Evolutionary conservation across 345 rosid genomes (phyloP).

Genomic region (Schrenkiella parvula): DNA sequence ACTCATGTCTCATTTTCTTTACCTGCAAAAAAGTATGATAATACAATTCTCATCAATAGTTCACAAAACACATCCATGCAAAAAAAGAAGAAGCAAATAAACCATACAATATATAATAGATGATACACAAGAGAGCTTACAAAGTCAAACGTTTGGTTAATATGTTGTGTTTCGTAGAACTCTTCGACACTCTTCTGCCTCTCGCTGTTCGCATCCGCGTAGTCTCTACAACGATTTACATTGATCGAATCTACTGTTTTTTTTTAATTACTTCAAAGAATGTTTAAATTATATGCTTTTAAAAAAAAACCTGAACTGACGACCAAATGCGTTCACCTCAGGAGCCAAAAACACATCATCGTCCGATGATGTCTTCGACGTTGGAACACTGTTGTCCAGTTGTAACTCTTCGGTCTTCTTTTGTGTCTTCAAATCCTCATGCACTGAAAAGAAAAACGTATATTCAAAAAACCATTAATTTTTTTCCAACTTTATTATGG

Average conservation of each 20-base stretch:
- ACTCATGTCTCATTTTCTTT: conserved; percentile 46
- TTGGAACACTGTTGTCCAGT: conserved; percentile 27
- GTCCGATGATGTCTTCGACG: conserved; percentile 3
- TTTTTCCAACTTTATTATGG: not conserved
- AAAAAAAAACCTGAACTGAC: conserved; percentile 7
- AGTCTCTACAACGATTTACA: conserved; percentile 37
- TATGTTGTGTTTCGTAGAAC: conserved; percentile 54
- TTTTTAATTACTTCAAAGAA: not conserved
- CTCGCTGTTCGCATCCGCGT: conserved; percentile 37
- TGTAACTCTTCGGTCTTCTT: conserved; percentile 38
- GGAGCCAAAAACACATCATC: conserved; percentile 45
- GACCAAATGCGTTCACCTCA: conserved; percentile 54
- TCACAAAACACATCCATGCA: not conserved
- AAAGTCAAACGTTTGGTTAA: conserved; percentile 54
- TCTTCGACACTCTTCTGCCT: conserved; percentile 52
- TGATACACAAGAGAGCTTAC: conserved; percentile 31
- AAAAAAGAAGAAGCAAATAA: not conserved
- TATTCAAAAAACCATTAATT: not conserved
- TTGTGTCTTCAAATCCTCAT: conserved; percentile 18
- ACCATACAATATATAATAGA: not conserved
- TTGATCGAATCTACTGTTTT: not conserved
- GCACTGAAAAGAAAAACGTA: not conserved
- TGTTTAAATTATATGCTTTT: not conserved
- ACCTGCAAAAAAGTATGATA: conserved; percentile 26
- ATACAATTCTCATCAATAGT: not conserved